A percentile compares a stretch with the other conserved stretches of the same genome.
These are phyloP conservation scores for Fusarium citri DNA, from an alignment of 2,329 filamentous ascomycete genomes.

Conservation along the genomic window DNA sequence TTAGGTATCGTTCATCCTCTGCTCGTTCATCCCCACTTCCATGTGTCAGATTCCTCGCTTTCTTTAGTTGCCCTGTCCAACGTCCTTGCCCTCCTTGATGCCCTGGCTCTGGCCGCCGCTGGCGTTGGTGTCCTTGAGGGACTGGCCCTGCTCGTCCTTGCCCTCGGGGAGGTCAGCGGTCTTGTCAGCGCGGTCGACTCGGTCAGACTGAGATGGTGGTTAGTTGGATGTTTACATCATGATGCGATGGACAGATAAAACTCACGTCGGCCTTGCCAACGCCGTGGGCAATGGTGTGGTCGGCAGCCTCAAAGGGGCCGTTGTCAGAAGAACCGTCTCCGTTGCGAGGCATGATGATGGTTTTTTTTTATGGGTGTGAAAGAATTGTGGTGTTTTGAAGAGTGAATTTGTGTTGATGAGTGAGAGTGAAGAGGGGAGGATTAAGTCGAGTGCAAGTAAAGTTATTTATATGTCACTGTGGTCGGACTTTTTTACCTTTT, in stretches of 20 bases:
- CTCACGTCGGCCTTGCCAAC: constrained; percentile 54
- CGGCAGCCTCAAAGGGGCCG: constrained; percentile 55
- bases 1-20: constrained; percentile 34
- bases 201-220: constrained; percentile 42
- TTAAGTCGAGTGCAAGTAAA: neutral
- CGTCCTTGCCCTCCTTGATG: constrained; percentile 53
- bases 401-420: constrained; percentile 8
- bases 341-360: constrained; percentile 60
- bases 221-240: neutral
- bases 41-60: neutral
- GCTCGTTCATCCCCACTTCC: neutral
- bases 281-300: constrained; percentile 59
- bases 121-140: constrained; percentile 54
- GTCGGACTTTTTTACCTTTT: neutral
- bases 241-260: neutral
- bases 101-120: constrained; percentile 60
- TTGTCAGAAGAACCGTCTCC: constrained; percentile 63
- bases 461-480: constrained; percentile 31
- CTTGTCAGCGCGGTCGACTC: constrained; percentile 62
- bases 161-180: constrained; percentile 60
- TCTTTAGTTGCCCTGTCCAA: constrained; percentile 54
- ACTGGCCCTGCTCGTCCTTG: constrained; percentile 56
- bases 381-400: constrained; percentile 1
- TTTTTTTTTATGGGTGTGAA: constrained; percentile 5
- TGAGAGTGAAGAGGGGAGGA: constrained; percentile 3